Evolutionary conservation across 2,329 filamentous ascomycete genomes (phyloP).

Genomic region (Sporothrix dimorphospora): DNA sequence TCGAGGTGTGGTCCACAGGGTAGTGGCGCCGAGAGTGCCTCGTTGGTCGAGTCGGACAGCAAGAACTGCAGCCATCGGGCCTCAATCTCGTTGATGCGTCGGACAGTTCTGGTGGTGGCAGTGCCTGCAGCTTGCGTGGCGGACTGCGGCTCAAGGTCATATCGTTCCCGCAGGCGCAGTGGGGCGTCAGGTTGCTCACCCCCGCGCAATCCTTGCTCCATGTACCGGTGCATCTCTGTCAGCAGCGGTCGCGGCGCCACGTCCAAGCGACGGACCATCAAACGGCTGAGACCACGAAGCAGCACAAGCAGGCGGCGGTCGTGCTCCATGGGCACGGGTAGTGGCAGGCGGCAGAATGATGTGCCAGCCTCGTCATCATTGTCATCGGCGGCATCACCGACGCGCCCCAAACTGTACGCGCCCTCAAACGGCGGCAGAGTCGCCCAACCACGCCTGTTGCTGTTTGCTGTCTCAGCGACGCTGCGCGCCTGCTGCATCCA

Average conservation of each 20-base stretch:
- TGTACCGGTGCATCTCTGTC: slow-evolving; percentile 31
- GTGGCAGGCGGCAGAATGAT: slow-evolving; percentile 25
- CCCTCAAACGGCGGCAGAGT: slow-evolving; percentile 35
- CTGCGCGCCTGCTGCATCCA: slow-evolving; percentile 33
- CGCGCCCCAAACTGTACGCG: slow-evolving; percentile 22
- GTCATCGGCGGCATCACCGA: slow-evolving; percentile 25
- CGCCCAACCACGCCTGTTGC: slow-evolving; percentile 26
- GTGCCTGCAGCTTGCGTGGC: too few relatives aligned
- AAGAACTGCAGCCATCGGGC: slow-evolving; percentile 43
- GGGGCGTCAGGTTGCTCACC: slow-evolving; percentile 23
- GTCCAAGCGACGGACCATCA: slow-evolving; percentile 35
- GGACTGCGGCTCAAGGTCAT: slow-evolving; percentile 15
- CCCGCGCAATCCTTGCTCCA: slow-evolving; percentile 25
- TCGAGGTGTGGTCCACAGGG: slow-evolving; percentile 21
- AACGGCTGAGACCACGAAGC: slow-evolving; percentile 36
- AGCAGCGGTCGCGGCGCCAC: slow-evolving; percentile 41
- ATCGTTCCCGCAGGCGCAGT: slow-evolving; percentile 29
- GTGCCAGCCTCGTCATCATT: neutral
- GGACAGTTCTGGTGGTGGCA: neutral
- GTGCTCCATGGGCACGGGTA: slow-evolving; percentile 36
- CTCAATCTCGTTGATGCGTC: slow-evolving; percentile 37
- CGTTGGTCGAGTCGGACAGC: slow-evolving; percentile 38
- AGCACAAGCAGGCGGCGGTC: slow-evolving; percentile 38
- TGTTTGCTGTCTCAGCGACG: slow-evolving; percentile 11
- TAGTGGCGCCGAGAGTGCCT: slow-evolving; percentile 34